Base-by-base conservation (phyloP, 805 yeast species). In the Jamesozyma piceae region DNA sequence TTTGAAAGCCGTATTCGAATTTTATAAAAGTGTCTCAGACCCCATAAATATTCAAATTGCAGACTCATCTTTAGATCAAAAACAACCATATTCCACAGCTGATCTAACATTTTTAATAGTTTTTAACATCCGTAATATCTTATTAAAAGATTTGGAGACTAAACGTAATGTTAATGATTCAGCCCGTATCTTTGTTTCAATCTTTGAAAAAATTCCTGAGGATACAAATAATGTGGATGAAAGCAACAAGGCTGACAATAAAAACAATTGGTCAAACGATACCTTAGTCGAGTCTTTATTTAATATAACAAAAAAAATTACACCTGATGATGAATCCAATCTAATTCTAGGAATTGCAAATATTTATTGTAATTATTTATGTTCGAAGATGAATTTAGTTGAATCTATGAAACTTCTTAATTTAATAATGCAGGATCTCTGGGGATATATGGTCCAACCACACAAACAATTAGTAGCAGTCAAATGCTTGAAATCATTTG, bases 381-480 rank as follows among this genome's bases (percentile, higher is more conserved):
- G 52, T 4, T 26, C 55, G 0, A 58, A 58, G 14, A 49, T 64
- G 26, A 38, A 55, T 1, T 49, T 55, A 10, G 38, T 54, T n/a
- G 55, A 53, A 29, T 47, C 58, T 13, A 50, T 49, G 33, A 49
- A 43, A 39, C 44, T 52, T 10, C 32, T 60, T 10, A 57, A 56
- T 36, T 35, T 47, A 1, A 43, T 62, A 11, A 54, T 75, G 28
- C 58, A 68, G 3, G 62, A 69, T 32, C 52, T 82, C n/a, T 83
- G 87, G 86, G 54, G 55, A 2, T 67, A 76, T 36, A 55, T 84
- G 39, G 53, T 65, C 29, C 70, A 71, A 9, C 66, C 72, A 63
- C 64, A 37, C 68, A 71, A 45, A 43, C 95, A 86, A 53, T 80
- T 82, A 1, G 94, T 84, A 51, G 72, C 82, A 0, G 84, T 82